phyloP scores from a whole-genome alignment of 129 eudicot species.

The Calendula officinalis region DNA sequence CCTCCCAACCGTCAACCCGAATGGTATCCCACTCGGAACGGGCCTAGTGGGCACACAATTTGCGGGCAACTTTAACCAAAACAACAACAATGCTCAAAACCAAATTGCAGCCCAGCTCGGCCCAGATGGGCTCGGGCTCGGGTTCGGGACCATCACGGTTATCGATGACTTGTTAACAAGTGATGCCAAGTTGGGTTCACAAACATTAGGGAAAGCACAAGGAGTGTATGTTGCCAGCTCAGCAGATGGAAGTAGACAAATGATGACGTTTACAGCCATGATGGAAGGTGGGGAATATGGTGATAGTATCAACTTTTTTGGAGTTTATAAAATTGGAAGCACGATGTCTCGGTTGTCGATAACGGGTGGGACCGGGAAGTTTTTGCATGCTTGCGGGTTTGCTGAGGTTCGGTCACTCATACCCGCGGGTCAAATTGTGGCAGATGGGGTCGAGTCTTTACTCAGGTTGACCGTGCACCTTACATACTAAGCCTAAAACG shows the following conservation, averaged over 20 bases:
- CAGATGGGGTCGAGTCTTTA: constrained; percentile 78
- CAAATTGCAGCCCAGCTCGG: constrained; percentile 47
- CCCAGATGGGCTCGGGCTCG: constrained; percentile 86
- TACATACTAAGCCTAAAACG: constrained; percentile 34
- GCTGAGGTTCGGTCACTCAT: constrained; percentile 83
- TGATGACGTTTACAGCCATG: constrained; percentile 94
- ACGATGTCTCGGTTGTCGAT: constrained; percentile 76
- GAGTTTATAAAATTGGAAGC: constrained; percentile 73
- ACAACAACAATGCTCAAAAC: constrained; percentile 30
- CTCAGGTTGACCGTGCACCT: constrained; percentile 74
- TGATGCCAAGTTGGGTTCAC: constrained; percentile 62
- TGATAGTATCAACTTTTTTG: constrained; percentile 77
- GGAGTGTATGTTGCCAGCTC: constrained; percentile 90
- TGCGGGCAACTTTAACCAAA: constrained; percentile 41
- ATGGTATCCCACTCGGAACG: constrained; percentile 77
- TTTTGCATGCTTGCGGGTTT: constrained; percentile 77
- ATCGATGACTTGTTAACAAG: constrained; percentile 74
- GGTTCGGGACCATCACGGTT: constrained; percentile 87
- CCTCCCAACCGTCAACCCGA: constrained; percentile 59
- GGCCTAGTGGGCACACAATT: constrained; percentile 64
- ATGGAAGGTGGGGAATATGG: constrained; percentile 87
- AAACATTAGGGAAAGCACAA: constrained; percentile 72
- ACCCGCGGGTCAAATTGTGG: constrained; percentile 74
- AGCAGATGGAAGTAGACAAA: constrained; percentile 72
- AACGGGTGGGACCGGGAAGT: constrained; percentile 91